Conservation (phyloP, 2,329 filamentous ascomycete genomes). For the Dactylellina haptotyla region DNA sequence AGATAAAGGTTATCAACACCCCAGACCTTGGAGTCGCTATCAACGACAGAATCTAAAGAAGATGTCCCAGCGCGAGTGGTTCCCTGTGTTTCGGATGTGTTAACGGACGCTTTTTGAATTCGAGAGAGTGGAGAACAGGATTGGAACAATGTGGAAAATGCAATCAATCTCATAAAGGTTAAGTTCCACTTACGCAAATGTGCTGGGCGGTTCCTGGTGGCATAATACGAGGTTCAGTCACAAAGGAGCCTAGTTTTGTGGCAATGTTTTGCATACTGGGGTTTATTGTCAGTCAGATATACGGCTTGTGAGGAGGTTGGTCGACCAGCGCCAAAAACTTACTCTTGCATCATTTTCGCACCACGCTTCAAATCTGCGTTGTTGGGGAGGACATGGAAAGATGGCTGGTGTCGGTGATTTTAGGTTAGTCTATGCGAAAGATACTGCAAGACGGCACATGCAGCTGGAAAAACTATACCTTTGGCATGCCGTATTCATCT, state of each 20-base stretch:
- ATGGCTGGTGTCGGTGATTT: background rate
- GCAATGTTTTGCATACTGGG: constrained; percentile 55
- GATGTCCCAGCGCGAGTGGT: constrained; percentile 54
- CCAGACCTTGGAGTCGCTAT: constrained; percentile 56
- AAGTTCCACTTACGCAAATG: constrained; percentile 53
- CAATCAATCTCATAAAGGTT: no score
- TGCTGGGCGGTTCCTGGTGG: constrained; percentile 55
- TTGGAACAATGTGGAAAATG: no score
- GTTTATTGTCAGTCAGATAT: background rate
- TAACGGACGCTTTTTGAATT: background rate
- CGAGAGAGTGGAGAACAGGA: no score
- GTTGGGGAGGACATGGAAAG: constrained; percentile 11
- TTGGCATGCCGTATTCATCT: constrained; percentile 58
- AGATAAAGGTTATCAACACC: constrained; percentile 55
- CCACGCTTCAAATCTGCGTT: constrained; percentile 45
- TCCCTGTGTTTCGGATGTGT: constrained; percentile 4
- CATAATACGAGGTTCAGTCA: constrained; percentile 55
- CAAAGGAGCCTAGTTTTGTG: constrained; percentile 54
- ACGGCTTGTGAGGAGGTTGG: background rate
- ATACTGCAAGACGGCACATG: background rate
- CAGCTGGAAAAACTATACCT: background rate
- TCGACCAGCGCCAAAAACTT: constrained; percentile 9
- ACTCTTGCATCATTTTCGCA: constrained; percentile 58
- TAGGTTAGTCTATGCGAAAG: constrained; percentile 9
- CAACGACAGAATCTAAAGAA: constrained; percentile 52